Conservation (phyloP, 1,284 basidiomycete species). For the Cerrena zonata region DNA sequence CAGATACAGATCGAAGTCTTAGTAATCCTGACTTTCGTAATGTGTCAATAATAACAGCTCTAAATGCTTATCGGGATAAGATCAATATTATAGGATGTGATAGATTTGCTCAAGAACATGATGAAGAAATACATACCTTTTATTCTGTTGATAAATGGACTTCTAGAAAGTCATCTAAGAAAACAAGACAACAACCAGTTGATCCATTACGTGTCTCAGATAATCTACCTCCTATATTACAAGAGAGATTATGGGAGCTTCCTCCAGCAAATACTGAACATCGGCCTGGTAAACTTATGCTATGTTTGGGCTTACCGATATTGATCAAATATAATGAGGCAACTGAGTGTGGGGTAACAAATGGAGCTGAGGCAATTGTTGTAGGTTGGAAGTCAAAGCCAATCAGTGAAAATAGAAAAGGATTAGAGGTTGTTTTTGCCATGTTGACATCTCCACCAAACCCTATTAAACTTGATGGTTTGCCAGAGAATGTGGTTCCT, state of each 20-base stretch:
- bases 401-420: slow-evolving; percentile 11
- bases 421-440: slow-evolving; percentile 33
- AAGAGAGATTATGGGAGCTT: slow-evolving; percentile 27
- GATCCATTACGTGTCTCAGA: slow-evolving; percentile 7
- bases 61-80: slow-evolving; percentile 28
- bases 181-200: no score
- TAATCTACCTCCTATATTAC: slow-evolving; percentile 5
- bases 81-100: slow-evolving; percentile 26
- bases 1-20: slow-evolving; percentile 9
- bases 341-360: slow-evolving; percentile 35
- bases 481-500: slow-evolving; percentile 37
- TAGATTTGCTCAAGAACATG: slow-evolving; percentile 27
- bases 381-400: slow-evolving; percentile 25
- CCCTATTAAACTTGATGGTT: slow-evolving; percentile 24
- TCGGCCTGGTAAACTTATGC: slow-evolving; percentile 24
- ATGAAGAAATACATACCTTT: slow-evolving; percentile 23
- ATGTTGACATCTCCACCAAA: slow-evolving; percentile 26
- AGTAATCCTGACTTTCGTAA: slow-evolving; percentile 21
- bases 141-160: slow-evolving; percentile 24
- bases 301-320: slow-evolving; percentile 37
- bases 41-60: slow-evolving; percentile 29
- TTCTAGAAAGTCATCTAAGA: no score
- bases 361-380: slow-evolving; percentile 35
- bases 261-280: slow-evolving; percentile 13
- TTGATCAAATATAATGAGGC: slow-evolving; percentile 34